Evolutionary conservation across 345 rosid species (phyloP).

Genomic region (Odontarrhena argentea): DNA sequence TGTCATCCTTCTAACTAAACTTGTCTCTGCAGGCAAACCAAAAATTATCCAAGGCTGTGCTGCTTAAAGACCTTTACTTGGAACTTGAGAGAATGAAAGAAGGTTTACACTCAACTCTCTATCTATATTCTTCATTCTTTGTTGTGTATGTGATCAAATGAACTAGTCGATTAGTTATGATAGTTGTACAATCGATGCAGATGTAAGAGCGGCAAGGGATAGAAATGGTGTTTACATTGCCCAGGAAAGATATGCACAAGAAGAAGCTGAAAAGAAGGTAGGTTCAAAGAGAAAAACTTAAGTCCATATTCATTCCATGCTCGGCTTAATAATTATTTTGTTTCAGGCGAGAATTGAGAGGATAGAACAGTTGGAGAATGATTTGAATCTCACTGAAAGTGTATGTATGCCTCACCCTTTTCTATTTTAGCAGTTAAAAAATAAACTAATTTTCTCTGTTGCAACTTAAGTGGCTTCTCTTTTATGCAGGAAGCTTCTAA

Average conservation of each 20-base stretch:
- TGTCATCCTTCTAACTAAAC: conserved; percentile 12
- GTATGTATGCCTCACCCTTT: conserved; percentile 45
- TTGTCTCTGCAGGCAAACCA: conserved; percentile 79
- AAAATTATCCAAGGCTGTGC: conserved; percentile 75
- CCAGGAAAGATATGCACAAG: conserved; percentile 77
- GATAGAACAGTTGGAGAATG: conserved; percentile 79
- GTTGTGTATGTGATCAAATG: not conserved
- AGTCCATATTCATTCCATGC: not conserved
- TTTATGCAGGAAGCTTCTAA: conserved; percentile 65
- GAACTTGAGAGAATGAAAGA: conserved; percentile 92
- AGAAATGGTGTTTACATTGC: conserved; percentile 87
- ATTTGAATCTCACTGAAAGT: conserved; percentile 57
- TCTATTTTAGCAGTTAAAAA: conserved; percentile 6
- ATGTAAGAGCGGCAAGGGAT: conserved; percentile 92
- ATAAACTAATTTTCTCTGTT: conserved; percentile 6
- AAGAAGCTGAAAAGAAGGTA: conserved; percentile 95
- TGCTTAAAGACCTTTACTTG: conserved; percentile 83
- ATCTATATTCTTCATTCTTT: not conserved
- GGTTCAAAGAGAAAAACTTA: conserved; percentile 1
- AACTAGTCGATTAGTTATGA: conserved; percentile 1
- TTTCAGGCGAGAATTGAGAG: conserved; percentile 69
- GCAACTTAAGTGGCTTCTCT: conserved; percentile 21
- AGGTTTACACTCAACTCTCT: conserved; percentile 48
- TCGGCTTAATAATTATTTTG: conserved; percentile 1
- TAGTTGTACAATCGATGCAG: conserved; percentile 46